Evolutionary conservation across 495 filamentous ascomycete genomes (phyloP).

Genomic region (Hyphodiscus hymeniophilus): DNA sequence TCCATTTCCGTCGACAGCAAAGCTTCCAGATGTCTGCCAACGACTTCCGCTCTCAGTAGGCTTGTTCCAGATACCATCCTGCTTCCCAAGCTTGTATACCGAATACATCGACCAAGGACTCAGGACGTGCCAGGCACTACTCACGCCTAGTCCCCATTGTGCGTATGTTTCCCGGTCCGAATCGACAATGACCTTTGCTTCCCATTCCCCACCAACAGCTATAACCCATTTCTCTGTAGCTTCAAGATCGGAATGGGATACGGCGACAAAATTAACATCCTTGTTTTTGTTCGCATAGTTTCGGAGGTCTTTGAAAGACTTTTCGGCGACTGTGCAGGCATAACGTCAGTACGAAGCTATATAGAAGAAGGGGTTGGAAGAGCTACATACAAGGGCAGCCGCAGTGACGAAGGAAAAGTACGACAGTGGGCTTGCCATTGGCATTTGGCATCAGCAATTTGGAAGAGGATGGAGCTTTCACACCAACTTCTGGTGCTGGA

Average conservation of each 20-base stretch:
- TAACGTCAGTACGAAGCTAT: no score
- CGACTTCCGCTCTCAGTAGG: constrained; percentile 44
- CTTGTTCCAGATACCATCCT: constrained; percentile 48
- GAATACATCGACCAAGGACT: constrained; percentile 36
- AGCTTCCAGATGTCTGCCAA: constrained; percentile 52
- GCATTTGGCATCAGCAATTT: constrained; percentile 34
- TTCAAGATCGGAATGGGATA: constrained; percentile 44
- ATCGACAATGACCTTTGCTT: constrained; percentile 47
- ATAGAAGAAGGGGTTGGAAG: constrained; percentile 9
- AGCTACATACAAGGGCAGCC: constrained; percentile 47
- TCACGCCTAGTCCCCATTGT: constrained; percentile 45
- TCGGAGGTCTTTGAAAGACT: constrained; percentile 42
- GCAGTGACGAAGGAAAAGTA: constrained; percentile 53
- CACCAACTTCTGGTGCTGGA: constrained; percentile 34
- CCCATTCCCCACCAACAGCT: constrained; percentile 38
- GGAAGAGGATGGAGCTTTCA: constrained; percentile 37
- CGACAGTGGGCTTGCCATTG: constrained; percentile 36
- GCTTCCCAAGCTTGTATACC: constrained; percentile 37
- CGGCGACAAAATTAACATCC: constrained; percentile 44
- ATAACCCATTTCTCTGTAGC: constrained; percentile 47
- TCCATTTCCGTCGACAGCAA: constrained; percentile 42
- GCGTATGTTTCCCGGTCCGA: constrained; percentile 39
- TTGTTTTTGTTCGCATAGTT: constrained; percentile 35
- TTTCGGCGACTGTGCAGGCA: constrained; percentile 48
- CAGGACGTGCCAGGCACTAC: constrained; percentile 43